phyloP scores from a whole-genome alignment of 2,329 filamentous ascomycete genomes.

The Pseudogymnoascus sp. region DNA sequence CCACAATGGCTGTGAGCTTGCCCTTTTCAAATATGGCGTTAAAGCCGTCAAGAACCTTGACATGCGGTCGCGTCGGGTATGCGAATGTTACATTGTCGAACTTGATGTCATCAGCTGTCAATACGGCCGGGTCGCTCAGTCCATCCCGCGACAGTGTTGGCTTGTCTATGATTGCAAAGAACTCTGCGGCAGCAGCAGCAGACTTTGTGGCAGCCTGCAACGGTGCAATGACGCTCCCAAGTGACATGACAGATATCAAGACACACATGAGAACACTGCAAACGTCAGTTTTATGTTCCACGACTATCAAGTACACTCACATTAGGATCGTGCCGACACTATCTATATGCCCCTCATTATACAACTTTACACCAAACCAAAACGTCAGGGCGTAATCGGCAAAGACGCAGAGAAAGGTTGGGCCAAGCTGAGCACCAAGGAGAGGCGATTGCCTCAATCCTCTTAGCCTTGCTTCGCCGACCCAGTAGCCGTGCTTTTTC shows the following conservation, averaged over 20 bases:
- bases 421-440: slow-evolving; percentile 43
- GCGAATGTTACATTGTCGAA: slow-evolving; percentile 62
- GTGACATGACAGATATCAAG: slow-evolving; percentile 48
- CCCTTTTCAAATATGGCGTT: slow-evolving; percentile 51
- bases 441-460: slow-evolving; percentile 43
- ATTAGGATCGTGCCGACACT: slow-evolving; percentile 47
- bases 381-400: slow-evolving; percentile 50
- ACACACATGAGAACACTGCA: slow-evolving; percentile 38
- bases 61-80: slow-evolving; percentile 58
- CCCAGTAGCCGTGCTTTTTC: slow-evolving; percentile 45
- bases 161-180: slow-evolving; percentile 31
- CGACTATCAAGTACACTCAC: slow-evolving; percentile 29
- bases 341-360: slow-evolving; percentile 37
- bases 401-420: slow-evolving; percentile 33
- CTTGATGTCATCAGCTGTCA: slow-evolving; percentile 44
- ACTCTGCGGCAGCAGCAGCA: slow-evolving; percentile 29
- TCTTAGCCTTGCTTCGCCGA: slow-evolving; percentile 44
- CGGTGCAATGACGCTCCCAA: slow-evolving; percentile 49
- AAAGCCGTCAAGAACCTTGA: slow-evolving; percentile 54
- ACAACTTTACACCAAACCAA: slow-evolving; percentile 52
- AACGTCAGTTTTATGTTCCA: neutral
- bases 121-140: slow-evolving; percentile 41
- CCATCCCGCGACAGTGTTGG: slow-evolving; percentile 31
- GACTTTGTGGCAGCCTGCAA: slow-evolving; percentile 41
- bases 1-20: slow-evolving; percentile 66